Base-by-base conservation (phyloP, 805 yeast genomes). In the Wickerhamomyces subpelliculosus region DNA sequence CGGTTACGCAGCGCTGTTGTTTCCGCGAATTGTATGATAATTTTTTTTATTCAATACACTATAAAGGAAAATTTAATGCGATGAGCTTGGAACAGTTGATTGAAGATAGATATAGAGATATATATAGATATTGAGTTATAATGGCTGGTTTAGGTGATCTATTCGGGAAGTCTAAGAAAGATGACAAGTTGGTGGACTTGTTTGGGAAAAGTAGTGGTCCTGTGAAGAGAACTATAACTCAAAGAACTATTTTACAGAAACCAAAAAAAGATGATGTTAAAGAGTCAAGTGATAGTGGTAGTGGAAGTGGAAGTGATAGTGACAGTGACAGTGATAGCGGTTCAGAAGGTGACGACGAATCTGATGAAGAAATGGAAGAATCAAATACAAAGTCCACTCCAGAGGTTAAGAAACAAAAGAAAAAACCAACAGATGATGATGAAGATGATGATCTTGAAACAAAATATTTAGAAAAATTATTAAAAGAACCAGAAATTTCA, bases 361-460 rank as follows among this genome's bases (percentile, higher is more conserved):
- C 44, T 27, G 32, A 40, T 21, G n/a, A 39, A 35, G 45, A 46
- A 39, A 40, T 41, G 48, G 42, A 51, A 37, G 42, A 45, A n/a
- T 43, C 46, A 47, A 32, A 38, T 42, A 48, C 19, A 36, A 33
- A 44, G 54, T 33, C 55, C 52, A 30, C n/a, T n/a, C 43, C 46
- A 39, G 49, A 46, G 39, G 30, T 27, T 22, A 27, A 37, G 34
- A 44, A 32, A 41, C 46, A 32, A 41, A 52, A 45, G 39, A 44
- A 38, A 36, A 51, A 48, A 37, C 49, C 51, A 38, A 45, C 49
- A 33, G 52, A 52, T 20, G 69, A 60, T 18, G 58, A 71, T 34
- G 69, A 60, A 19, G 58, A 71, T 34, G 74, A 64, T 18, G 80
- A 75, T 45, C 57, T 78, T 32, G 85, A 80, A 57, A 70, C 67